These are phyloP conservation scores for Lolium rigidum DNA, from an alignment of 176 grass and related monocot genomes.

Conservation along the genomic window DNA sequence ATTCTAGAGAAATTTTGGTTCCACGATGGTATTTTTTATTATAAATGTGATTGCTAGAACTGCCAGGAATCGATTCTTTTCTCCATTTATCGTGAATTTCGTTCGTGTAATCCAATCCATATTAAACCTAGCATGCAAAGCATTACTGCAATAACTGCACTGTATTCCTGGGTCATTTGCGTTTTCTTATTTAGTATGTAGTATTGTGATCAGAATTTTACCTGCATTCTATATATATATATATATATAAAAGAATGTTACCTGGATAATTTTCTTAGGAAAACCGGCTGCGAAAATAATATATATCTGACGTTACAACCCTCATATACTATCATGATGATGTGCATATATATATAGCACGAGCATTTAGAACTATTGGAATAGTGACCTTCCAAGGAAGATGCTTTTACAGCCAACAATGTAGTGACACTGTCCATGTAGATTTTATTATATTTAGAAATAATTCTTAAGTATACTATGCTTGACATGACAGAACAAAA, in stretches of 20 bases:
- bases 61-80: not conserved
- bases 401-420: not conserved
- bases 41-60: not conserved
- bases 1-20: not conserved
- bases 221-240: not conserved
- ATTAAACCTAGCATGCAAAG: not conserved
- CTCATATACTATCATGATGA: not conserved
- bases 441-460: slow-evolving; percentile 11
- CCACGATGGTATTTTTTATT: not conserved
- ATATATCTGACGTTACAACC: slow-evolving; percentile 5
- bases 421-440: not conserved
- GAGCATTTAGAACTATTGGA: not conserved
- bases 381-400: not conserved
- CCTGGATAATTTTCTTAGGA: slow-evolving; percentile 10
- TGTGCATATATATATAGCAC: not conserved
- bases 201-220: slow-evolving; percentile 17
- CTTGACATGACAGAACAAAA: slow-evolving; percentile 3
- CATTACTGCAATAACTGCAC: not conserved
- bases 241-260: not conserved
- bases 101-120: not conserved
- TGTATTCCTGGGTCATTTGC: not conserved
- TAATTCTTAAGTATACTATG: not conserved
- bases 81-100: not conserved
- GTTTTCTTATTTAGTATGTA: not conserved
- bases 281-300: not conserved